phyloP scores from a whole-genome alignment of 2,329 filamentous ascomycete species.

The Aspergillus tamarii region DNA sequence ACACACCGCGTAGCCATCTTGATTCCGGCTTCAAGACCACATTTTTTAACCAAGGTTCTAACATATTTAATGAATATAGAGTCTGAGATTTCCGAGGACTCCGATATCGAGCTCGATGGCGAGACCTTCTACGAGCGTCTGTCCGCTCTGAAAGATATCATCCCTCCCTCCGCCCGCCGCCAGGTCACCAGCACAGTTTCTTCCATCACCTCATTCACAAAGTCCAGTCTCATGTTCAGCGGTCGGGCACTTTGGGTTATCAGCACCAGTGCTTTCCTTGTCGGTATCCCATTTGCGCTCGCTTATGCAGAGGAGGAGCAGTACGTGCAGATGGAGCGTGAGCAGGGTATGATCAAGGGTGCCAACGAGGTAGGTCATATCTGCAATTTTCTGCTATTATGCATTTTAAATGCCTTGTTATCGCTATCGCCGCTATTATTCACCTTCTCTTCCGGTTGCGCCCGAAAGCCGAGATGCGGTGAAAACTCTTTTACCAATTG shows the following conservation, averaged over 20 bases:
- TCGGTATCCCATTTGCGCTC: slow-evolving; percentile 91
- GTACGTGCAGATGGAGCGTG: slow-evolving; percentile 95
- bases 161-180: slow-evolving; percentile 72
- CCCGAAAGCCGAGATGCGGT: neutral
- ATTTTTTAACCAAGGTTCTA: slow-evolving; percentile 2
- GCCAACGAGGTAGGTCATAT: slow-evolving; percentile 69
- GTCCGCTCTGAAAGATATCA: slow-evolving; percentile 73
- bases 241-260: slow-evolving; percentile 91
- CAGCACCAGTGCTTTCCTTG: slow-evolving; percentile 82
- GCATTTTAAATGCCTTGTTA: neutral
- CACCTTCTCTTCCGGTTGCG: neutral
- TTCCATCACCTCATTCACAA: slow-evolving; percentile 48
- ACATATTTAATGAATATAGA: slow-evolving; percentile 52
- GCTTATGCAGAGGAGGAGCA: slow-evolving; percentile 96
- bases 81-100: slow-evolving; percentile 82
- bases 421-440: neutral
- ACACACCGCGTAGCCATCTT: neutral
- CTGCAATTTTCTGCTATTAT: neutral
- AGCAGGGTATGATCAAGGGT: slow-evolving; percentile 93
- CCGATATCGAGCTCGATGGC: slow-evolving; percentile 63
- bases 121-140: slow-evolving; percentile 69
- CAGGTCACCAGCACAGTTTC: slow-evolving; percentile 64
- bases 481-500: slow-evolving; percentile 11
- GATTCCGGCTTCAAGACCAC: neutral
- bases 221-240: slow-evolving; percentile 61